Percentiles rank a stretch among this genome's conserved stretches.
Conservation (phyloP, 169 alveolate genomes). For the Plasmodium gaboni region DNA sequence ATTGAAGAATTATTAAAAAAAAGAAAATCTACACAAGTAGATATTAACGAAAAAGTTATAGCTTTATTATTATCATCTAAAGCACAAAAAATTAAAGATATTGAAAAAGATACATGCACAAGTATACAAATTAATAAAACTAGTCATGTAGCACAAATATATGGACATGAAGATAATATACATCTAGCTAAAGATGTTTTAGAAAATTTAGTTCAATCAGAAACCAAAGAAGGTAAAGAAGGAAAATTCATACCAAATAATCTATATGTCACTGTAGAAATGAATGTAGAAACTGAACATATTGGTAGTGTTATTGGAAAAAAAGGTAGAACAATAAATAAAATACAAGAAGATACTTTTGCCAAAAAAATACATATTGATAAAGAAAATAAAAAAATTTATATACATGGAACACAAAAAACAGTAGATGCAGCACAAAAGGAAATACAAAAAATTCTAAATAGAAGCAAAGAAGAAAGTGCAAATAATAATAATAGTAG, state of each 20-base stretch:
- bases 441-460: constrained; percentile 51
- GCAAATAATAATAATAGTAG: background rate
- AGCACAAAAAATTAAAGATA: constrained; percentile 73
- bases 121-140: constrained; percentile 67
- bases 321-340: constrained; percentile 70
- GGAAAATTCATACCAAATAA: constrained; percentile 27
- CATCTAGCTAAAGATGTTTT: constrained; percentile 48
- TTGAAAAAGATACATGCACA: constrained; percentile 71
- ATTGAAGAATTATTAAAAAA: constrained; percentile 61
- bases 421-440: constrained; percentile 64
- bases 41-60: constrained; percentile 58
- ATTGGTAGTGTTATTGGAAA: constrained; percentile 72
- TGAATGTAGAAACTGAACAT: constrained; percentile 63
- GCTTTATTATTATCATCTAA: constrained; percentile 54
- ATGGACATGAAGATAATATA: constrained; percentile 69
- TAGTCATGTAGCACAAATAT: constrained; percentile 54
- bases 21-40: constrained; percentile 49
- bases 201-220: constrained; percentile 36
- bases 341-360: constrained; percentile 67
- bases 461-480: constrained; percentile 36
- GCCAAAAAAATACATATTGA: constrained; percentile 68
- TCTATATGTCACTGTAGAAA: constrained; percentile 62
- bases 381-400: constrained; percentile 53
- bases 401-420: constrained; percentile 50
- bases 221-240: constrained; percentile 34